Conservation (phyloP, 2,329 filamentous ascomycete species). For the Alternaria viburni region DNA sequence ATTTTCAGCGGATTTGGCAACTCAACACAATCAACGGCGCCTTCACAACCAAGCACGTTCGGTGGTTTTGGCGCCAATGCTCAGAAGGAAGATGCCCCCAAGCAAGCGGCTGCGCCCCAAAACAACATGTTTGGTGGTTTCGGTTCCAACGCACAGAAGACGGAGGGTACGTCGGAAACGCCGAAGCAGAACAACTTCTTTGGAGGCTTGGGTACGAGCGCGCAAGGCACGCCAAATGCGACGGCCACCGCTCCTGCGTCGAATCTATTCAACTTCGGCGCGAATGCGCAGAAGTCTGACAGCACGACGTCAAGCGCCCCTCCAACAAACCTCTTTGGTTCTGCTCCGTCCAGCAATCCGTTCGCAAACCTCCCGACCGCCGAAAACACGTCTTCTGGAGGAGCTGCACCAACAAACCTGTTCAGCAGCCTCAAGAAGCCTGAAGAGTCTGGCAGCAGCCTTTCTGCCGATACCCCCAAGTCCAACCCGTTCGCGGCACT, state of each 20-base stretch:
- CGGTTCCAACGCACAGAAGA: conserved; percentile 22
- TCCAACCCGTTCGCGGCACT: conserved; percentile 26
- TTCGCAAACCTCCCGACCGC: conserved; percentile 22
- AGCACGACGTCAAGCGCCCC: conserved; percentile 18
- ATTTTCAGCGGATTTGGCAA: conserved; percentile 13
- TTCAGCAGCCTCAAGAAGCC: conserved; percentile 28
- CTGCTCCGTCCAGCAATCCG: conserved; percentile 14
- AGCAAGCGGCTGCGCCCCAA: conserved; percentile 13
- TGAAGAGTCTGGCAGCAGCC: conserved; percentile 5
- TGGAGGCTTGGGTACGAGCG: conserved; percentile 16
- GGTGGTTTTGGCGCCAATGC: conserved; percentile 16
- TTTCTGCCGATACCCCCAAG: conserved; percentile 25
- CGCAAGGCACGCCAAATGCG: conserved; percentile 14
- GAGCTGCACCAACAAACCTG: conserved; percentile 17
- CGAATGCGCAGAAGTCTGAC: conserved; percentile 15
- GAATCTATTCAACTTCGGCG: conserved; percentile 23
- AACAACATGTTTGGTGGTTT: conserved; percentile 23
- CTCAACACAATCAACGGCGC: conserved; percentile 4
- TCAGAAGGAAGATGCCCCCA: conserved; percentile 10
- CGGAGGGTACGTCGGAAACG: conserved; percentile 7
- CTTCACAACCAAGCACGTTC: conserved; percentile 16
- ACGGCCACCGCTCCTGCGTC: conserved; percentile 18
- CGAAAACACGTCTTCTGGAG: conserved; percentile 6
- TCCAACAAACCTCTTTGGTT: conserved; percentile 21
- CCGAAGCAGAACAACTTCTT: conserved; percentile 19